Conservation (phyloP, 441 rosid genomes). For the Pelargonium fulgidum region DNA sequence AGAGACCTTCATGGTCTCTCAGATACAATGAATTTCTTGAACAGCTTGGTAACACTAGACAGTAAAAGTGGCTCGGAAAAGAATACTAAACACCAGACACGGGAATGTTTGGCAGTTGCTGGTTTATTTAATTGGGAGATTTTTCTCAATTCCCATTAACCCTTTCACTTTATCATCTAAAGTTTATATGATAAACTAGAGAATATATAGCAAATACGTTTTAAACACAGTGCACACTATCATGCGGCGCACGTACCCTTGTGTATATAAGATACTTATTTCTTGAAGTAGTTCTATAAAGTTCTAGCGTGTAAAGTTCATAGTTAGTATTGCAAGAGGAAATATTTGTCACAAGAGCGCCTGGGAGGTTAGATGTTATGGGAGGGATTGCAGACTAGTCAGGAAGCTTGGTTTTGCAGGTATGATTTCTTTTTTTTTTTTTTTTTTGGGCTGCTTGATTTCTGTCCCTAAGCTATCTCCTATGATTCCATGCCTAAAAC, state of each 20-base stretch:
- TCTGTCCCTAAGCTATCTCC: no score
- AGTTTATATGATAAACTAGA: background rate
- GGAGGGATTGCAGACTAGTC: slow-evolving; percentile 99
- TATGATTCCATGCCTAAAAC: no score
- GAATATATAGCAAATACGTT: background rate
- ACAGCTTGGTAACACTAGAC: slow-evolving; percentile 72
- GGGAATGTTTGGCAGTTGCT: slow-evolving; percentile 93
- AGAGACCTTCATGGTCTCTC: slow-evolving; percentile 79
- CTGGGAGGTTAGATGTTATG: slow-evolving; percentile 99
- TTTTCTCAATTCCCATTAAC: slow-evolving; percentile 9
- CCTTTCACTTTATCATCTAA: background rate
- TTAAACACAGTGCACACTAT: background rate
- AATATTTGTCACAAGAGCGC: slow-evolving; percentile 90
- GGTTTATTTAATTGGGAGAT: slow-evolving; percentile 99
- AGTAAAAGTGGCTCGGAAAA: slow-evolving; percentile 42
- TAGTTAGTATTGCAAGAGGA: slow-evolving; percentile 60
- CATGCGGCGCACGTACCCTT: no score
- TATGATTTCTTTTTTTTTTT: slow-evolving; percentile 9
- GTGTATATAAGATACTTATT: background rate
- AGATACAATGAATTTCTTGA: slow-evolving; percentile 78
- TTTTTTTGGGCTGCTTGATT: slow-evolving; percentile 21
- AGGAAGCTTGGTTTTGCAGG: slow-evolving; percentile 99
- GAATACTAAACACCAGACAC: slow-evolving; percentile 59
- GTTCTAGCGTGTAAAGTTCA: background rate
- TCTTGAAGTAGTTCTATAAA: background rate